Evolutionary conservation across 208 protist species (phyloP), one percentile per base, ranked within the genome.

Genomic region (Trypanosomatidae sp.): DNA sequence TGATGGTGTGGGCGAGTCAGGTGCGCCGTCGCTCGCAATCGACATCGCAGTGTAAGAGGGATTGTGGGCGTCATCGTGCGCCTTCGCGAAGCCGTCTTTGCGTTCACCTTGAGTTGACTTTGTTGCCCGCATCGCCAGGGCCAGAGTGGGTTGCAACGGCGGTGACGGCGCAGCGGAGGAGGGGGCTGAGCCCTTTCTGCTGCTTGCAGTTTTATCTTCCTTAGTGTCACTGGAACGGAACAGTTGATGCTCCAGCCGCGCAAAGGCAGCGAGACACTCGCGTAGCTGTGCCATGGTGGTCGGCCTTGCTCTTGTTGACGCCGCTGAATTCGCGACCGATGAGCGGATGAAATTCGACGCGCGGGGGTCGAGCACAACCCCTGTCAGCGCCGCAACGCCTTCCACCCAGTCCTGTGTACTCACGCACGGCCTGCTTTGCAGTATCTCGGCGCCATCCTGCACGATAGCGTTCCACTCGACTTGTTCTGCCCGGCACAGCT

Each of bases 401-500:
- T 65, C 62, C 13, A 77, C 80, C 80, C 81, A 88, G 55, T 88
- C 84, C 12, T 12, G 67, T 8, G 53, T 62, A 5, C 80, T 77
- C 60, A 81, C 73, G 69, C 43, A 66, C 44, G 83, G 79, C 19
- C 62, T 69, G 15, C 55, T 69, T 46, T 73, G 47, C 39, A 90
- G 65, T 19, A 36, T 30, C 13, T 22, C 30, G 19, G 69, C 50
- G 46, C 82, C 84, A 13, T 66, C 66, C 28, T 79, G 73, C 50
- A 86, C 78, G 56, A 95, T 68, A 17, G 33, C 46, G 7, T 74
- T 46, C 62, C 84, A 87, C n/a, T 84, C 85, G 55, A 62, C 47
- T 41, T 90, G 86, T 71, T 95, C 88, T 46, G 77, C 59, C 6
- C 88, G 87, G 25, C 91, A 75, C 28, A 95, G 56, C 15, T 53